Evolutionary conservation across 495 filamentous ascomycete species (phyloP).

Genomic region (Tuber melanosporum): DNA sequence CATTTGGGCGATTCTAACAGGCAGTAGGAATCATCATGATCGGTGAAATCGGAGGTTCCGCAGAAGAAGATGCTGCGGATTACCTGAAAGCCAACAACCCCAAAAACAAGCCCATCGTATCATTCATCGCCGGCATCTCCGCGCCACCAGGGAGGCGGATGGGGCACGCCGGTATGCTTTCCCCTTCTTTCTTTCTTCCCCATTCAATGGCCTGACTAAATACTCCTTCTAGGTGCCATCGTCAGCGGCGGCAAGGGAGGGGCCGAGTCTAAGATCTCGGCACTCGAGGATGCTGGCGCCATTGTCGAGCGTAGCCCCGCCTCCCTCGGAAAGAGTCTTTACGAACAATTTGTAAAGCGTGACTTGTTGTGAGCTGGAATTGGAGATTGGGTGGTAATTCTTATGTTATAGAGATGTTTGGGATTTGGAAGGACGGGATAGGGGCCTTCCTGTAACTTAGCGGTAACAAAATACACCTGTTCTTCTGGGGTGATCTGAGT

Average conservation of each 20-base stretch:
- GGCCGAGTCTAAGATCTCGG: conserved; percentile 93
- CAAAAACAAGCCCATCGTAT: conserved; percentile 88
- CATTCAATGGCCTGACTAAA: conserved; percentile 17
- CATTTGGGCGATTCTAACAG: conserved; percentile 8
- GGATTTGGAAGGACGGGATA: background rate
- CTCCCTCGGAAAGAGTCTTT: conserved; percentile 79
- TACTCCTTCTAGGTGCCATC: conserved; percentile 60
- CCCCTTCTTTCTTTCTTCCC: background rate
- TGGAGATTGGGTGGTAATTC: conserved; percentile 6
- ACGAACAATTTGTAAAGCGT: conserved; percentile 89
- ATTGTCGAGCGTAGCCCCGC: conserved; percentile 95
- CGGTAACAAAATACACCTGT: background rate
- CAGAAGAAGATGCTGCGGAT: conserved; percentile 95
- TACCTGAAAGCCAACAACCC: conserved; percentile 89
- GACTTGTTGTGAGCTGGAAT: conserved; percentile 69
- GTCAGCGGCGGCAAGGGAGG: conserved; percentile 95
- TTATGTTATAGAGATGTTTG: conserved; percentile 1
- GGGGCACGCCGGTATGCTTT: conserved; percentile 76
- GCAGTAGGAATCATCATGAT: conserved; percentile 82
- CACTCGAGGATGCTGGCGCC: conserved; percentile 87
- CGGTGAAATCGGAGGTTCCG: conserved; percentile 94
- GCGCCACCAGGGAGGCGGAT: conserved; percentile 93
- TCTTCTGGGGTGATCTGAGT: background rate
- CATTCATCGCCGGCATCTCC: conserved; percentile 97
- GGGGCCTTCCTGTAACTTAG: background rate